Evolutionary conservation across 2,329 filamentous ascomycete species (phyloP).

Genomic region (Hymenotorrendiella dingleyae): DNA sequence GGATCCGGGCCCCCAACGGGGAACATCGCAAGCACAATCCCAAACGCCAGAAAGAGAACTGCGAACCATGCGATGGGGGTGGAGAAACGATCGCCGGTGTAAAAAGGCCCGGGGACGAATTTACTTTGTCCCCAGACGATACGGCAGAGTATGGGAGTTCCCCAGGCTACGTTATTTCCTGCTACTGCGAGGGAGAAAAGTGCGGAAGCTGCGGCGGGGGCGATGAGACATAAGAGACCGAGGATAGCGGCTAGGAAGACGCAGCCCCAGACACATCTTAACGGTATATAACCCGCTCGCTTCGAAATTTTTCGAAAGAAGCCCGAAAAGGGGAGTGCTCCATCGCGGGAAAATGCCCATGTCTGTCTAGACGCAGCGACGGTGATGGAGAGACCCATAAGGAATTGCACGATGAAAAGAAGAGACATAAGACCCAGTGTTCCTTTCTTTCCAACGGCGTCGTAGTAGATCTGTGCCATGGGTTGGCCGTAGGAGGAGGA

Average conservation of each 20-base stretch:
- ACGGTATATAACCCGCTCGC: conserved; percentile 49
- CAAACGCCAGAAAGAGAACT: conserved; percentile 48
- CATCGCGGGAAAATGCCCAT: conserved; percentile 59
- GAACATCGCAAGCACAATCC: conserved; percentile 53
- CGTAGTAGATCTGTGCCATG: conserved; percentile 50
- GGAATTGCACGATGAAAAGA: conserved; percentile 54
- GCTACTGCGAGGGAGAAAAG: conserved; percentile 55
- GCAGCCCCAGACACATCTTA: conserved; percentile 50
- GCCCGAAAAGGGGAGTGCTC: conserved; percentile 52
- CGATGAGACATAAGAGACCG: conserved; percentile 53
- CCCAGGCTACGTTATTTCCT: conserved; percentile 56
- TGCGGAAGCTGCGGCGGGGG: conserved; percentile 49
- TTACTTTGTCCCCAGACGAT: conserved; percentile 51
- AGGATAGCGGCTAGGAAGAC: conserved; percentile 45
- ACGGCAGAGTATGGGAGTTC: conserved; percentile 51
- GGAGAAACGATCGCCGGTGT: conserved; percentile 49
- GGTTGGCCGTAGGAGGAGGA: conserved; percentile 50
- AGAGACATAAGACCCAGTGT: conserved; percentile 53
- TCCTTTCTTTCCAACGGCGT: conserved; percentile 53
- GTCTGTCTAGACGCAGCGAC: conserved; percentile 54
- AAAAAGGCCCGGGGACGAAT: conserved; percentile 54
- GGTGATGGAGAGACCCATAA: conserved; percentile 53
- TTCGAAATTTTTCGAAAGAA: conserved; percentile 49
- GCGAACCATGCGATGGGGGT: conserved; percentile 47
- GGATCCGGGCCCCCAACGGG: conserved; percentile 49